Evolutionary conservation across 495 filamentous ascomycete species (phyloP), one percentile per base, ranked within the genome.

Genomic region (Lentithecium fluviatile): DNA sequence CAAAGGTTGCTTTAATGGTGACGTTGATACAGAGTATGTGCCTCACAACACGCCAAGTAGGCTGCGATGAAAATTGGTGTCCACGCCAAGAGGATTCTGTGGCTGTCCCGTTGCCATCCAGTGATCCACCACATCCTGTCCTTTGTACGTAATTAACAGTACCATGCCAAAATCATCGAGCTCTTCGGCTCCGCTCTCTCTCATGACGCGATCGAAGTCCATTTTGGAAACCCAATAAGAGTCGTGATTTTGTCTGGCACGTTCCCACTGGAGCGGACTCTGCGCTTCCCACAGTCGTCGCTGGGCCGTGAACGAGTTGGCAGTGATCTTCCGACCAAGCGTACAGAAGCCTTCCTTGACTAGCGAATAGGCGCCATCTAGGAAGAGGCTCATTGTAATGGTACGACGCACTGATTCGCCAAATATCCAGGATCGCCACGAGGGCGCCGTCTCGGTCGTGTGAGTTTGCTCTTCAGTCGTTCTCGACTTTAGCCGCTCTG

Each of bases 371-470:
- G 73, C 70, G 36, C 73, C 75, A 21, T 62, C 60, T 2, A 78
- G 55, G 56, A 76, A 70, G 25, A 71, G 69, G 25, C 64, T 64
- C 32, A 78, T 68, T 24, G 77, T 74, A 40, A 78, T 73, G 0
- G 76, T 78, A 6, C 77, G 73, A 0, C 79, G 72, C 5, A 78
- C 74, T 46, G 71, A 76, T 56, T 80, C 79, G 5, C 68, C 74
- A 23, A 79, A 67, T 7, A 81, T 62, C 79, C 79, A 81, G 11
- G 71, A 71, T 1, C 66, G 73, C 70, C 75, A 75, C 2, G 62
- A 52, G 5, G 62, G 50, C 2, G 57, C 53, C 6, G 45, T 62
- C 20, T 37, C 24, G 6, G 58, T 57, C n/a, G 58, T 62, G 46
- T 20, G 45, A 6, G 34, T 6, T 36, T 47, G 46, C 21, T 59